Base-by-base conservation (phyloP, 1,284 basidiomycete genomes). In the Fomitopsis schrenkii region DNA sequence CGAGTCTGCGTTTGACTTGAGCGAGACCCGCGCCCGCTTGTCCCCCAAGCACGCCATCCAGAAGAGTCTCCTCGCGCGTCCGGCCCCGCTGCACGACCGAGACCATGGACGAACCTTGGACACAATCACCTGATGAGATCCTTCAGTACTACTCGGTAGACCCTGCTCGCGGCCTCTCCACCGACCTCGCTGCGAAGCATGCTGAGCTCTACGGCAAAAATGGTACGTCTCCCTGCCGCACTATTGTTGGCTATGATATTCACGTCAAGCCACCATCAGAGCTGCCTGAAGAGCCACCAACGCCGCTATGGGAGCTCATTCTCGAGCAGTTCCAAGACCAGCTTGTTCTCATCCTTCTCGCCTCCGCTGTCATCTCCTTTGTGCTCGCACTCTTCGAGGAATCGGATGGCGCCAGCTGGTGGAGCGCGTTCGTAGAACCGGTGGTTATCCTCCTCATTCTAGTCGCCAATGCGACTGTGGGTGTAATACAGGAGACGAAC, bases 281-380 rank as follows among this genome's bases (percentile, higher is more conserved):
- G 72, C 82, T 98, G 14, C 94, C 95, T 15, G 95, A 97, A 70
- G 90, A 96, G 15, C 88, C 92, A 0, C 80, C 93, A 1, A 97
- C 95, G 3, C 94, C 97, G 4, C 75, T 99, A 48, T 95, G 94
- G 92, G 85, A 93, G 70, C 87, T 98, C 63, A 93, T 99, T 63
- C 83, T 99, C 22, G 95, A 97, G 68, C 97, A 99, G 78, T 99
- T 99, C 83, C 91, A 97, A 80, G 95, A 98, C 77, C 94, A 96
- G 76, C 87, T 98, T 28, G 95, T 97, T 26, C 87, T 98, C 63
- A 97, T 98, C 71, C 84, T 98, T 30, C 88, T 98, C 48, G 94
- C 85, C 2, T 97, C 94, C 6, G 95, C 95, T 15, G 87, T 93
- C 55, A 83, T 97, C 64, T 97, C 95, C 2, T 95, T 97, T 72